A percentile compares a stretch with the other conserved stretches of the same genome.
These are phyloP conservation scores for Lotus japonicus DNA, from an alignment of 306 rosid species.

Conservation along the genomic window DNA sequence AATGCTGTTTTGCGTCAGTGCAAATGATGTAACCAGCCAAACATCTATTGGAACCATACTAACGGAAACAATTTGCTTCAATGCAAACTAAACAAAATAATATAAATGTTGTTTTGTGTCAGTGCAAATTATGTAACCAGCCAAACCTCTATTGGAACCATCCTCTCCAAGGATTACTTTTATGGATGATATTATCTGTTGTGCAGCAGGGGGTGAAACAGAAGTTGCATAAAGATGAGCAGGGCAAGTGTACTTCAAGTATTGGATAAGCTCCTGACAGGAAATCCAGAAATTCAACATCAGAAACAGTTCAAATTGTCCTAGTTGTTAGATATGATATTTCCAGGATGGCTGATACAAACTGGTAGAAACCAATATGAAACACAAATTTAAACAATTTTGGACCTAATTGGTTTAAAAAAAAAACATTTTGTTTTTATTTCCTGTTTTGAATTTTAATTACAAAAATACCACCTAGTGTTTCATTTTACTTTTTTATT, in stretches of 20 bases:
- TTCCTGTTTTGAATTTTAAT: no score
- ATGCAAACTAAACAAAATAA: no score
- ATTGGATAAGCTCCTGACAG: slow-evolving; percentile 65
- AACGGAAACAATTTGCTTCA: no score
- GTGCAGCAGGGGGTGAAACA: slow-evolving; percentile 90
- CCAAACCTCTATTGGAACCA: slow-evolving; percentile 80
- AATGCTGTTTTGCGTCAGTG: not conserved
- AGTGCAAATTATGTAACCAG: not conserved
- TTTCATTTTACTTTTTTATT: no score
- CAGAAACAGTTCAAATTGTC: slow-evolving; percentile 1
- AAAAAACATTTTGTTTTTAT: no score
- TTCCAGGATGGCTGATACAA: not conserved
- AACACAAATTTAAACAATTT: not conserved
- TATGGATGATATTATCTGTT: slow-evolving; percentile 77
- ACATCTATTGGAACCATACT: slow-evolving; percentile 95
- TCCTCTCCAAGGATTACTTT: slow-evolving; percentile 89
- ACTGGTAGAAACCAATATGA: not conserved
- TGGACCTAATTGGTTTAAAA: no score
- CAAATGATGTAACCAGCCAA: not conserved
- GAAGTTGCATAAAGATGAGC: slow-evolving; percentile 95
- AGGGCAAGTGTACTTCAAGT: slow-evolving; percentile 75
- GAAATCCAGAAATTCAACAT: slow-evolving; percentile 3
- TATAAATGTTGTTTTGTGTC: not conserved
- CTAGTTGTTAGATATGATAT: not conserved
- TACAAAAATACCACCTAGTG: no score